Base-by-base conservation (phyloP, 768 basidiomycete genomes). In the Baorangia bicolor region DNA sequence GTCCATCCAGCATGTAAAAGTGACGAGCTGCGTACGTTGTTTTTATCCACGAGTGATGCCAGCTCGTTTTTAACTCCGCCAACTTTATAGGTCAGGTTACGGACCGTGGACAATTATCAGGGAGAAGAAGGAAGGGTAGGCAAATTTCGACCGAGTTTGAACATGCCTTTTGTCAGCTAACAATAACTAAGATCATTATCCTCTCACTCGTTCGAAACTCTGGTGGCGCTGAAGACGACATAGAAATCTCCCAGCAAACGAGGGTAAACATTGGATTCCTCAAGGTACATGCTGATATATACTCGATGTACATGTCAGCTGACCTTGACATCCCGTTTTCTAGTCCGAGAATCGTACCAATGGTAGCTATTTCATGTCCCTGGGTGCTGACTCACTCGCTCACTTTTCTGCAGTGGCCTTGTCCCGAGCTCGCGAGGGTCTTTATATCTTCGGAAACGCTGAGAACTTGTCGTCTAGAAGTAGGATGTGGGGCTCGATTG, bases 61-160 rank as follows among this genome's bases (percentile, higher is more conserved):
- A 9, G 2, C 5, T 16, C 14, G 14, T n/a, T 30, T 35, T 40
- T 51, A n/a, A 53, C 28, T 12, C 5, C 0, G n/a, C 18, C 25
- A 5, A 23, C 10, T 20, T 47, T 48, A 5, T 45, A 89, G 87
- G 81, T 90, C 39, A 78, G 81, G 9, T 73, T 92, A 6, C 80
- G 90, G 6, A 91, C 89, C 0, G 81, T 92, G 2, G 89, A 92
- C 58, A 90, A 86, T 47, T 92, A 83, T 64, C 90, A 92, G 69
- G 90, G 88, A 3, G 83, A 87, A 55, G 88, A 89, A 72, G 85
- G 81, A 2, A 81, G 77, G 64, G 83, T 81, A 59, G 18, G 64
- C 43, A 0, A 37, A 1, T 4, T n/a, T 40, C 11, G n/a, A 31
- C 13, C 21, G 20, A 13, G n/a, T 53, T 35, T 31, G 21, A 12